Conservation (phyloP, 495 filamentous ascomycete species). For the Penicillium cinerascens region DNA sequence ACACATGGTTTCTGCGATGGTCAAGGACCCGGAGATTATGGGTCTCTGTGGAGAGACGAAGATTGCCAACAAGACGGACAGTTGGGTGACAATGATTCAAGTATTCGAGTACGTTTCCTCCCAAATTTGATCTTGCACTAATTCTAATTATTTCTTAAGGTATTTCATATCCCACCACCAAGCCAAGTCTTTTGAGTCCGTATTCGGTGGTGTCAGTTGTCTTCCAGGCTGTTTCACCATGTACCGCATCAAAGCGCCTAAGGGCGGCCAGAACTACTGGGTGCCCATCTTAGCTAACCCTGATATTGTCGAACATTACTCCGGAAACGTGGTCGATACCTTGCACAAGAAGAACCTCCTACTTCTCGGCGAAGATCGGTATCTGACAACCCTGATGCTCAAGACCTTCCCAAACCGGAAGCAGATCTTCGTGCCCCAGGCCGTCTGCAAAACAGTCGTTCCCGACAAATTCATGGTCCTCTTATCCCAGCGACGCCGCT, state of each 20-base stretch:
- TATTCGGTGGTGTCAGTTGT: conserved; percentile 99
- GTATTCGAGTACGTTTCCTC: conserved; percentile 74
- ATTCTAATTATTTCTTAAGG: conserved; percentile 17
- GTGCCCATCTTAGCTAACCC: conserved; percentile 98
- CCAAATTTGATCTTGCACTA: neutral
- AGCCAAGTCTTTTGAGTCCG: conserved; percentile 94
- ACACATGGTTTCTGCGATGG: conserved; percentile 98
- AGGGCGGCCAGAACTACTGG: conserved; percentile 98
- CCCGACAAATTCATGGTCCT: conserved; percentile 91
- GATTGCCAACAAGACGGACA: conserved; percentile 95
- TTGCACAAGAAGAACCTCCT: conserved; percentile 97
- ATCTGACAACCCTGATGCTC: conserved; percentile 94
- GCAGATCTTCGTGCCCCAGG: conserved; percentile 97
- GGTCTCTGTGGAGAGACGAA: conserved; percentile 98
- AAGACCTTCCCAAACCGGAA: conserved; percentile 99
- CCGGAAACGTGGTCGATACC: conserved; percentile 98
- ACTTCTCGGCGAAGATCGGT: conserved; percentile 94
- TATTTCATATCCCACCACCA: conserved; percentile 99
- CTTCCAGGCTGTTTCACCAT: conserved; percentile 99
- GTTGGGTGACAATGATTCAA: conserved; percentile 97
- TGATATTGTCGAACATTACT: conserved; percentile 98
- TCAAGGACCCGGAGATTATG: conserved; percentile 99
- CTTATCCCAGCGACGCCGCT: conserved; percentile 88
- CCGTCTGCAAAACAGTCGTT: conserved; percentile 96
- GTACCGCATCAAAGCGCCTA: conserved; percentile 99